Evolutionary conservation across 2,329 filamentous ascomycete species (phyloP), one percentile per base, ranked within the genome.

Genomic region (Talaromyces islandicus): DNA sequence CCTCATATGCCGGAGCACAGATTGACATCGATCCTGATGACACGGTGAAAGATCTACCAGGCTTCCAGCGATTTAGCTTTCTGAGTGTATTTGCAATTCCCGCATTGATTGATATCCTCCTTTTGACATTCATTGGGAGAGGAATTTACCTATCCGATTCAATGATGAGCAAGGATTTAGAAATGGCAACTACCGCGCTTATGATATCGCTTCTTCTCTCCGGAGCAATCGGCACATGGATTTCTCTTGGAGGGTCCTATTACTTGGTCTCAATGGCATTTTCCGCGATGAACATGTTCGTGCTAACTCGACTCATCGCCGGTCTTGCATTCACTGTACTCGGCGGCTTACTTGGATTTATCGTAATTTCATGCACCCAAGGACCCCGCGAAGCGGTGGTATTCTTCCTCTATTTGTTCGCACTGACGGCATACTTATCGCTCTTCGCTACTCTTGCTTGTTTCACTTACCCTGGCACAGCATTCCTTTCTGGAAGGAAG

Each of bases 51-150:
- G 64, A 73, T 10, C 74, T 82, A 69, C 78, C 78, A 21, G 72
- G 72, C 19, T 81, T 80, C 70, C 72, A 81, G 66, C 64, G 80
- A 65, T 82, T 85, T 61, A 83, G 82, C 0, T 85, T 84, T 63
- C 72, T 87, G 25, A 82, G 82, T 62, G 83, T 87, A 32, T 87
- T 88, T 64, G 84, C 83, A 10, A 79, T 87, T 50, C 85, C 85
- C 0, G 85, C 85, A 25, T 75, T 87, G 56, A 77, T 87, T 46
- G 85, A 88, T 67, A 84, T 87, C 41, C 54, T 85, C 10, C 71
- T 87, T 7, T 73, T 87, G 21, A 84, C 83, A 1, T 81, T 84
- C 21, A 78, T 82, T 27, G 85, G 84, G 0, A 80, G 84, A 57
- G 85, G 85, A 9, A 71, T 88, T 24, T 88, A 87, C 66, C 78